Evolutionary conservation across 495 filamentous ascomycete genomes (phyloP).

Genomic region (Neurospora intermedia): DNA sequence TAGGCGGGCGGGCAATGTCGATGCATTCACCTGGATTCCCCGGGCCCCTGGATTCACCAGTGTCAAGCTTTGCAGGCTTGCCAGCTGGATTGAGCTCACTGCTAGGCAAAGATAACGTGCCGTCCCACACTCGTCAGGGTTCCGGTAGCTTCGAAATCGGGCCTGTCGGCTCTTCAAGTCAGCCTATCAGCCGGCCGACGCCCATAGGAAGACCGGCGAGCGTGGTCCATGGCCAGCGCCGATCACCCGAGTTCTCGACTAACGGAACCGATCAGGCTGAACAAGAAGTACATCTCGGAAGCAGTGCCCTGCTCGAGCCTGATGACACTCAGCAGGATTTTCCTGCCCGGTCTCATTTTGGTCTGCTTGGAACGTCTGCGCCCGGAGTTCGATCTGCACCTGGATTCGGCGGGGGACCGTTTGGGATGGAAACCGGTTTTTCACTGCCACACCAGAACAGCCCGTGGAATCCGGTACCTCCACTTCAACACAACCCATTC

Average conservation of each 20-base stretch:
- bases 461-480: conserved; percentile 17
- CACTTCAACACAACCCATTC: conserved; percentile 12
- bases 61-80: conserved; percentile 23
- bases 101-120: conserved; percentile 22
- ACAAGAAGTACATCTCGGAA: conserved; percentile 78
- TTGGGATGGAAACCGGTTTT: conserved; percentile 19
- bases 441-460: conserved; percentile 8
- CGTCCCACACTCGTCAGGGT: conserved; percentile 35
- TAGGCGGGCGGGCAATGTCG: conserved; percentile 54
- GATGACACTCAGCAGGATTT: conserved; percentile 31
- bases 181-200: conserved; percentile 67
- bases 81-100: conserved; percentile 19
- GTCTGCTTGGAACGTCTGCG: conserved; percentile 8
- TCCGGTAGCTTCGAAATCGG: conserved; percentile 34
- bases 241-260: conserved; percentile 32
- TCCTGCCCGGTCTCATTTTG: conserved; percentile 1
- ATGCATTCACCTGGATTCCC: conserved; percentile 49
- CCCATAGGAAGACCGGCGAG: conserved; percentile 86
- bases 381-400: conserved; percentile 16
- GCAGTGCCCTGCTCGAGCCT: conserved; percentile 73
- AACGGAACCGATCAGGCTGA: conserved; percentile 36
- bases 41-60: conserved; percentile 35
- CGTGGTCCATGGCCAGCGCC: conserved; percentile 38
- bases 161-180: conserved; percentile 28
- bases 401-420: conserved; percentile 13